Evolutionary conservation across 371 early-diverging fungal species (phyloP), one percentile per base, ranked within the genome.

Genomic region (Mortierella sp.): DNA sequence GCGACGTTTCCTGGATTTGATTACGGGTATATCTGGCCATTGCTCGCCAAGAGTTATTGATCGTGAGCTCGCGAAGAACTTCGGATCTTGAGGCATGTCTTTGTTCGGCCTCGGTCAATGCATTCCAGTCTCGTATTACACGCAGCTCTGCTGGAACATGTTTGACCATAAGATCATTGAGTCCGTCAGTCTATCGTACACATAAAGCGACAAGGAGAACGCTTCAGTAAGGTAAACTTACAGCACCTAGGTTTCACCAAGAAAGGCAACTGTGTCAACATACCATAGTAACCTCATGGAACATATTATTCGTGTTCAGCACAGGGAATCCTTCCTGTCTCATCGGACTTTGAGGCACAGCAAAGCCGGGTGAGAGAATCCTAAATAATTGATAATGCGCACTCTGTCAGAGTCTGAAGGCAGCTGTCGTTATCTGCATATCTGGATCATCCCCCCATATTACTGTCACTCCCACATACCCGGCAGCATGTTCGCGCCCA

Each of bases 271-370:
- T n/a, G n/a, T 37, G 39, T 11, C 21, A 37, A 21, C 39, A 12
- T 32, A 85, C 88, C 64, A 79, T 80, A 8, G 85, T 86, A 41
- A 88, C 83, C 60, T 88, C 88, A 60, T 88, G 86, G 56, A 88
- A 88, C 51, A 83, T 65, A 28, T 32, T 62, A 5, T 50, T 59
- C 3, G 59, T 12, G 55, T 70, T 78, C n/a, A 78, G 51, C 2
- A 59, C 31, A 7, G 70, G 78, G n/a, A 58, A 50, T 12, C 78
- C 66, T 28, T 70, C 70, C 12, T 49, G 57, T 11, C 70, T 56
- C 42, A 69, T 57, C 4, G 65, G 56, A 30, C 59, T 58, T 37
- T 56, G 62, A n/a, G 66, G 62, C 17, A 69, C 52, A 8, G 51
- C 61, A 34, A 64, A 75, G 6, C 46, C 62, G 5, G 78, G 59